phyloP scores from a whole-genome alignment of 2,329 filamentous ascomycete species.

The Diaporthe australafricana region DNA sequence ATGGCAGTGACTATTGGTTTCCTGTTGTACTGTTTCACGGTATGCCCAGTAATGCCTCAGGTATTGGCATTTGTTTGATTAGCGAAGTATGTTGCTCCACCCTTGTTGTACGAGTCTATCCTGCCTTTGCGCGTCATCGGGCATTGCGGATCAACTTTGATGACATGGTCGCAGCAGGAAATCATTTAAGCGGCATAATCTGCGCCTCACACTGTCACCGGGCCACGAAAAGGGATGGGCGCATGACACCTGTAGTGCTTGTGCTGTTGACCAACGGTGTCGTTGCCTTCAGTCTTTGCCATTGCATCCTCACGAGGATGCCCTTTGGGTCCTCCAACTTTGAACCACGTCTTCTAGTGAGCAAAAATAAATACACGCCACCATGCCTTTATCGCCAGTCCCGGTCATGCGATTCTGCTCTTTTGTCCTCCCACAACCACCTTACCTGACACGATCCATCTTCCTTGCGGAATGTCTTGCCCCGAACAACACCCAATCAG shows the following conservation, averaged over 20 bases:
- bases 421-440: background rate
- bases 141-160: too few species aligned
- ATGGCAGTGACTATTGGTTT: too few species aligned
- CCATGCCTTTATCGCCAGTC: background rate
- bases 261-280: too few species aligned
- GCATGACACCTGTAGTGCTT: too few species aligned
- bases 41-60: too few species aligned
- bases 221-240: background rate
- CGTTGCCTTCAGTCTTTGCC: background rate
- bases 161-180: too few species aligned
- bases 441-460: background rate
- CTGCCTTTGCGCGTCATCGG: too few species aligned
- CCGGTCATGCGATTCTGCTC: background rate
- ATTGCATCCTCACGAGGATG: background rate
- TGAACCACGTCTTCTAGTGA: background rate
- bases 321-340: background rate
- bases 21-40: too few species aligned
- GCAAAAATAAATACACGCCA: constrained; percentile 6
- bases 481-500: background rate
- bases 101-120: too few species aligned
- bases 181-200: background rate
- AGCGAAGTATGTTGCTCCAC: too few species aligned
- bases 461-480: too few species aligned
- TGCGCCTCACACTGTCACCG: background rate
- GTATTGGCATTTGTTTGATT: too few species aligned